These are phyloP conservation scores for Tulasnella sp. DNA, from an alignment of 768 basidiomycete genomes.

Conservation along the genomic window DNA sequence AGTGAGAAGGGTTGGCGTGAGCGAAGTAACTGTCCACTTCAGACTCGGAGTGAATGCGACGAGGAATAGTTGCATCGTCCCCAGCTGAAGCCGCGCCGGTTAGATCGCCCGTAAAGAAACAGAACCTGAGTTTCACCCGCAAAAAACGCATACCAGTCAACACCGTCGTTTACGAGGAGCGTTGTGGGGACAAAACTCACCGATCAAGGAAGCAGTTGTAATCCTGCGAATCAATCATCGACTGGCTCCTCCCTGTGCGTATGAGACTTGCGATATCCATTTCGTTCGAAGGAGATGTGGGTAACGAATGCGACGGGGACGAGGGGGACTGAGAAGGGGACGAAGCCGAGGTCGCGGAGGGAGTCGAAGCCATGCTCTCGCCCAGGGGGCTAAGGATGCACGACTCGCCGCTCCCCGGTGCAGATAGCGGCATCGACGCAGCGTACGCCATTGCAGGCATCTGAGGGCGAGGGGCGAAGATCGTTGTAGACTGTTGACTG, in stretches of 20 bases:
- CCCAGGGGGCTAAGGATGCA: conserved; percentile 2
- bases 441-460: neutral
- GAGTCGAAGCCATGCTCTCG: conserved; percentile 13
- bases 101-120: conserved; percentile 14
- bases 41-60: conserved; percentile 17
- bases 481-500: neutral
- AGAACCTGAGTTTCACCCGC: conserved; percentile 1
- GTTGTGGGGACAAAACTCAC: neutral
- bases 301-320: neutral
- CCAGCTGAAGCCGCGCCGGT: neutral
- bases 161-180: neutral
- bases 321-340: conserved; percentile 7
- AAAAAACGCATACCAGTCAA: neutral
- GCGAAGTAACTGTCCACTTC: conserved; percentile 18
- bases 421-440: neutral
- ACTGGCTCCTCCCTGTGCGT: neutral
- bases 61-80: neutral
- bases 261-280: neutral
- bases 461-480: neutral
- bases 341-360: conserved; percentile 3
- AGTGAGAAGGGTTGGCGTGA: neutral
- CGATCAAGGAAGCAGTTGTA: conserved; percentile 13
- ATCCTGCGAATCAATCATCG: conserved; percentile 1
- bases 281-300: neutral
- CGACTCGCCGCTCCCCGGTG: neutral